phyloP scores from a whole-genome alignment of 2,329 filamentous ascomycete species.

The Gaeumannomyces tritici region DNA sequence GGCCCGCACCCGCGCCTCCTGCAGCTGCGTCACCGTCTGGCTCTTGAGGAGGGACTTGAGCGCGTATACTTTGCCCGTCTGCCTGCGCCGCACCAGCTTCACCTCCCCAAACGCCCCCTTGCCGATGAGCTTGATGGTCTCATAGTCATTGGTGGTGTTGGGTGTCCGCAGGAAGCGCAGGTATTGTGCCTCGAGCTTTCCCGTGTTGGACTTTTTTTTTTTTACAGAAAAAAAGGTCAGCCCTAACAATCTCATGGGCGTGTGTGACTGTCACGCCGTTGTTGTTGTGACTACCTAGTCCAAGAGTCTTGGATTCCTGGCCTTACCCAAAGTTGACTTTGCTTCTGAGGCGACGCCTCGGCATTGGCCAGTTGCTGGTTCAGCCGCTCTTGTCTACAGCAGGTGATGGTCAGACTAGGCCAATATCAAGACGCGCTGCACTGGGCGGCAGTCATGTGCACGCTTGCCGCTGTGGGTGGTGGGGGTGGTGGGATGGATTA shows the following conservation, averaged over 20 bases:
- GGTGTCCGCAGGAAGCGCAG: conserved; percentile 63
- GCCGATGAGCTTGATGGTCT: conserved; percentile 68
- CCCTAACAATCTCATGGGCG: not conserved
- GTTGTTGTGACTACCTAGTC: no score
- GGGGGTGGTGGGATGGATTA: not conserved
- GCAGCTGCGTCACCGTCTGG: conserved; percentile 78
- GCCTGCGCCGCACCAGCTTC: conserved; percentile 65
- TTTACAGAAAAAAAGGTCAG: not conserved
- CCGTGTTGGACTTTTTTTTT: conserved; percentile 4
- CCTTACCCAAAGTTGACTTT: conserved; percentile 37
- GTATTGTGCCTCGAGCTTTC: conserved; percentile 50
- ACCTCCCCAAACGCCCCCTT: conserved; percentile 77
- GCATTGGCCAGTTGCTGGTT: conserved; percentile 1
- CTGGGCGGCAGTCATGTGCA: not conserved
- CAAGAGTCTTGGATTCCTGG: not conserved
- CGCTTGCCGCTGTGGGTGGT: not conserved
- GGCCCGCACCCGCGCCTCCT: conserved; percentile 67
- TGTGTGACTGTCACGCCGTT: not conserved
- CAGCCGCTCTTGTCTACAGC: not conserved
- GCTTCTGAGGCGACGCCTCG: conserved; percentile 8
- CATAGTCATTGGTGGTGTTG: conserved; percentile 62
- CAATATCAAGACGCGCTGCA: not conserved
- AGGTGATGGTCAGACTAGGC: not conserved
- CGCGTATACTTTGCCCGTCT: conserved; percentile 69
- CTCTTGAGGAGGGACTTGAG: conserved; percentile 71